Percentiles rank a stretch among this genome's conserved stretches.
Conservation (phyloP, 2,329 filamentous ascomycete species). For the Cyphellophora europaea region DNA sequence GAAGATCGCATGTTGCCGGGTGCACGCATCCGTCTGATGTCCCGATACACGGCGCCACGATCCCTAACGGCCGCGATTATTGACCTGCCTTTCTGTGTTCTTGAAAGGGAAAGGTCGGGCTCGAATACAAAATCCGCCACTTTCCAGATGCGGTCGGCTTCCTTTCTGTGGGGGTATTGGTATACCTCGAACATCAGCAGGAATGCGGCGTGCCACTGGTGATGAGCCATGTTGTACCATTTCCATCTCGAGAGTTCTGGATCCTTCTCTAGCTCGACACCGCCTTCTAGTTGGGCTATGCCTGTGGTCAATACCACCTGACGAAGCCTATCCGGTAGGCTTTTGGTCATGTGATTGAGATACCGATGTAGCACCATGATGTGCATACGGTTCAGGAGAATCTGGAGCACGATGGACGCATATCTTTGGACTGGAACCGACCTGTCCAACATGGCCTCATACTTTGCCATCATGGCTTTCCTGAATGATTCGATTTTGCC, state of each 20-base stretch:
- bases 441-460: slow-evolving; percentile 53
- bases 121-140: slow-evolving; percentile 66
- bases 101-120: slow-evolving; percentile 42
- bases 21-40: slow-evolving; percentile 21
- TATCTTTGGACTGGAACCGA: slow-evolving; percentile 53
- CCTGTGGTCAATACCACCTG: slow-evolving; percentile 56
- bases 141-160: slow-evolving; percentile 59
- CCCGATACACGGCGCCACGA: slow-evolving; percentile 22
- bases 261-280: slow-evolving; percentile 44
- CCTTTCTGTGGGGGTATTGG: slow-evolving; percentile 44
- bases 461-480: slow-evolving; percentile 54
- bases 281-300: slow-evolving; percentile 44
- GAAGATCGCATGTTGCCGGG: slow-evolving; percentile 18
- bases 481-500: slow-evolving; percentile 62
- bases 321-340: slow-evolving; percentile 45
- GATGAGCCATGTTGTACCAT: slow-evolving; percentile 64
- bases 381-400: slow-evolving; percentile 54
- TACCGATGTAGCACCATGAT: slow-evolving; percentile 62
- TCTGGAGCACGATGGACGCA: slow-evolving; percentile 54
- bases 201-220: slow-evolving; percentile 63
- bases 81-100: slow-evolving; percentile 48
- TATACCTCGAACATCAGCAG: slow-evolving; percentile 61
- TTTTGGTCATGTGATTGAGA: slow-evolving; percentile 33
- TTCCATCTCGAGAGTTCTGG: slow-evolving; percentile 49
- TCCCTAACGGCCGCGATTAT: slow-evolving; percentile 55